Evolutionary conservation across 2,329 filamentous ascomycete species (phyloP).

Genomic region (Microthyrium microscopicum): DNA sequence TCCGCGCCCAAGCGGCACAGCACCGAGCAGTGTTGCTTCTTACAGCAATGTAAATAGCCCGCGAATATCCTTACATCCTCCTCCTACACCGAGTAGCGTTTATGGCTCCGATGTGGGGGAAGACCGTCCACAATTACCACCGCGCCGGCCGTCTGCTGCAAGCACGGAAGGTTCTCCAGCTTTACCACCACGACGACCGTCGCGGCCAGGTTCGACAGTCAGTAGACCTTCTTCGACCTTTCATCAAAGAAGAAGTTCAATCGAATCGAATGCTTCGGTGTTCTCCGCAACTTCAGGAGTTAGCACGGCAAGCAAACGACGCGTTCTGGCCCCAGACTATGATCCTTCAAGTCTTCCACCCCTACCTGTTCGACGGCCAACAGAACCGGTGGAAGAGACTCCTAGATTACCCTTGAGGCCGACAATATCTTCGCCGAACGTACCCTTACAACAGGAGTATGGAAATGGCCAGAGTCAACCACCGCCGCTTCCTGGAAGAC

Average conservation of each 20-base stretch:
- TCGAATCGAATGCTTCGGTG: slow-evolving; percentile 36
- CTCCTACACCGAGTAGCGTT: not conserved
- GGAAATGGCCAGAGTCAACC: slow-evolving; percentile 8
- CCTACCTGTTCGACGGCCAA: slow-evolving; percentile 32
- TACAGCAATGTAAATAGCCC: not conserved
- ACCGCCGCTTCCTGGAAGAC: slow-evolving; percentile 14
- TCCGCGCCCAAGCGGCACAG: not conserved
- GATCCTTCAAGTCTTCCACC: slow-evolving; percentile 37
- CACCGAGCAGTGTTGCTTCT: no score
- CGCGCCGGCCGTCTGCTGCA: not conserved
- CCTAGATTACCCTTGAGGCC: slow-evolving; percentile 20
- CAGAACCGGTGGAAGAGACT: slow-evolving; percentile 23
- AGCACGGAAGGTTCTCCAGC: slow-evolving; percentile 20
- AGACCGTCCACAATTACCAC: slow-evolving; percentile 4
- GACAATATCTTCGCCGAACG: slow-evolving; percentile 18
- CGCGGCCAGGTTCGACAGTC: slow-evolving; percentile 11
- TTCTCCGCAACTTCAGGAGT: slow-evolving; percentile 19
- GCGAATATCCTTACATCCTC: slow-evolving; percentile 2
- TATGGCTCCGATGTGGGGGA: not conserved
- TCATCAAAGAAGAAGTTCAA: slow-evolving; percentile 24
- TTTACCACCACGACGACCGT: slow-evolving; percentile 27
- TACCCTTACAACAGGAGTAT: slow-evolving; percentile 6
- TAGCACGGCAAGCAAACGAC: slow-evolving; percentile 17
- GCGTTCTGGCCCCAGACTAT: slow-evolving; percentile 38
- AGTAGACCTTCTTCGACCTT: slow-evolving; percentile 11